A percentile compares a stretch with the other conserved stretches of the same genome.
Evolutionary conservation across 129 eudicot genomes (phyloP).

Genomic region (Heracleum sosnowskyi): DNA sequence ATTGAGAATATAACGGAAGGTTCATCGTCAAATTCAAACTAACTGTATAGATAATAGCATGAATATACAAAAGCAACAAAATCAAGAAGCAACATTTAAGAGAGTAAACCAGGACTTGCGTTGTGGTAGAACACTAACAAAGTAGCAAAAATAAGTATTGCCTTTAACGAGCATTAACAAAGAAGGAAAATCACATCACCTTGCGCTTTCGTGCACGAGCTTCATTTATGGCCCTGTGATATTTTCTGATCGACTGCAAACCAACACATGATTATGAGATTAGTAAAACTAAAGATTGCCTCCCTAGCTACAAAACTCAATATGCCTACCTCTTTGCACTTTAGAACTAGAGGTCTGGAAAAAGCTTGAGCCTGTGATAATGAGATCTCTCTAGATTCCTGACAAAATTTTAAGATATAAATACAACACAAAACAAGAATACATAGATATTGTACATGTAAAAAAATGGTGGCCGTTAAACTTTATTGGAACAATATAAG

Average conservation of each 20-base stretch:
- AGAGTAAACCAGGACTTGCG: neutral
- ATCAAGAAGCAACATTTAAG: neutral
- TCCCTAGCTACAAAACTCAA: slow-evolving; percentile 6
- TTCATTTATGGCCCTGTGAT: slow-evolving; percentile 93
- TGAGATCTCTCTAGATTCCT: slow-evolving; percentile 95
- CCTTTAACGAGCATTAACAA: neutral
- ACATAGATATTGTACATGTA: neutral
- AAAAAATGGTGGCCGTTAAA: neutral
- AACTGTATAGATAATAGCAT: neutral
- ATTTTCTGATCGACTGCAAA: slow-evolving; percentile 82
- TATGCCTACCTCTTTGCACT: slow-evolving; percentile 70
- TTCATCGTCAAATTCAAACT: neutral
- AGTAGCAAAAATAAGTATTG: neutral
- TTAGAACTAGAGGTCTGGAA: slow-evolving; percentile 51
- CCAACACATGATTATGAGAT: slow-evolving; percentile 11
- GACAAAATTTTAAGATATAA: slow-evolving; percentile 14
- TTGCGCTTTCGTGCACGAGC: slow-evolving; percentile 96
- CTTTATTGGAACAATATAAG: neutral
- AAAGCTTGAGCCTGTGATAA: slow-evolving; percentile 65
- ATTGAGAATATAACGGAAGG: slow-evolving; percentile 13
- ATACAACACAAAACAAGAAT: neutral
- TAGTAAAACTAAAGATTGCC: slow-evolving; percentile 3
- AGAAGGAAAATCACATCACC: slow-evolving; percentile 37
- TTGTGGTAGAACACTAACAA: neutral
- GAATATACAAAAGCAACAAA: neutral